Evolutionary conservation across 176 grass and related monocot species (phyloP).

Genomic region (Triticum aestivum): IWGSC_CS_RefSeq_v2.1 NC_057802.1:200973382-200973881

Average conservation of each 20-base stretch:
- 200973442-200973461: conserved; percentile 84
- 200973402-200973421: conserved; percentile 86
- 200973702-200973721: conserved; percentile 78
- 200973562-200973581: conserved; percentile 42
- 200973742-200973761: conserved; percentile 82
- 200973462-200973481: conserved; percentile 84
- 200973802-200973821: conserved; percentile 74
- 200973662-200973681: conserved; percentile 71
- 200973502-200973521: conserved; percentile 49
- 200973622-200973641: conserved; percentile 24
- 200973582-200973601: conserved; percentile 24
- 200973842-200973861: conserved; percentile 22
- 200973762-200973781: conserved; percentile 94
- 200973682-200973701: conserved; percentile 95
- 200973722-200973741: conserved; percentile 86
- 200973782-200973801: conserved; percentile 83
- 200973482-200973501: conserved; percentile 99
- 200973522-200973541: conserved; percentile 43
- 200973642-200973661: conserved; percentile 36
- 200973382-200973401: conserved; percentile 96
- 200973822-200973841: conserved; percentile 69
- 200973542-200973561: conserved; percentile 51
- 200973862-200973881: conserved; percentile 6
- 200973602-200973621: conserved; percentile 23
- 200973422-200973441: conserved; percentile 93